Base-by-base conservation (phyloP, 2,329 filamentous ascomycete genomes). In the Colletotrichum eremochloae region DNA sequence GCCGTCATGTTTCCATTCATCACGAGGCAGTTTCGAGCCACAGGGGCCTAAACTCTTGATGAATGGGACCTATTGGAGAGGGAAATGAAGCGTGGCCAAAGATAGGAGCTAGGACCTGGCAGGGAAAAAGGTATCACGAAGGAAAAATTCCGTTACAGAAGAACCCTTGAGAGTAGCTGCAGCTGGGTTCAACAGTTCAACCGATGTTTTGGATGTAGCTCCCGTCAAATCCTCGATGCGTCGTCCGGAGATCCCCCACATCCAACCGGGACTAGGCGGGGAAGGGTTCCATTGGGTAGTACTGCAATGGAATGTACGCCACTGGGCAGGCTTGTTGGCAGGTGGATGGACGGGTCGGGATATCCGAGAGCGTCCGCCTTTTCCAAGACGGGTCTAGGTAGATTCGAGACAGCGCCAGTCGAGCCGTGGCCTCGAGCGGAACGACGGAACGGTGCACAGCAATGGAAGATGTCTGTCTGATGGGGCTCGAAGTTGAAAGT, bases 211-310 rank as follows among this genome's bases (percentile, higher is more conserved):
- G 29, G 18, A 15, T 52, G 50, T 11, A 52, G 52, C 24, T 24
- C 7, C 20, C 57, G 58, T 64, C 58, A 68, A 71, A 24, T 71
- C 58, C 63, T n/a, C 31, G 11, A 38, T 42, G 48, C 42, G 12
- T n/a, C 15, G 56, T 68, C 63, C 71, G 71, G 67, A 73, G 56
- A 66, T 67, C 71, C 67, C 71, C 67, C 67, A 71, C 67, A 67
- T 33, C 24, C 20, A 55, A 61, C 42, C 67, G 67, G 33, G 11
- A 53, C 53, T 62, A 56, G 42, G 42, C 50, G 50, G 48, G 67
- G 62, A 57, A 67, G 56, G 57, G 24, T 63, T 52, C 50, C 67
- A 60, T 31, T 44, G 57, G 71, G 67, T 33, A 67, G 61, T 18
- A 12, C 20, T 42, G 57, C 38, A 42, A 40, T 69, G 40, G 31